Conservation (phyloP, 164 flowering plant species). For the Nymphaea colorata region DNA sequence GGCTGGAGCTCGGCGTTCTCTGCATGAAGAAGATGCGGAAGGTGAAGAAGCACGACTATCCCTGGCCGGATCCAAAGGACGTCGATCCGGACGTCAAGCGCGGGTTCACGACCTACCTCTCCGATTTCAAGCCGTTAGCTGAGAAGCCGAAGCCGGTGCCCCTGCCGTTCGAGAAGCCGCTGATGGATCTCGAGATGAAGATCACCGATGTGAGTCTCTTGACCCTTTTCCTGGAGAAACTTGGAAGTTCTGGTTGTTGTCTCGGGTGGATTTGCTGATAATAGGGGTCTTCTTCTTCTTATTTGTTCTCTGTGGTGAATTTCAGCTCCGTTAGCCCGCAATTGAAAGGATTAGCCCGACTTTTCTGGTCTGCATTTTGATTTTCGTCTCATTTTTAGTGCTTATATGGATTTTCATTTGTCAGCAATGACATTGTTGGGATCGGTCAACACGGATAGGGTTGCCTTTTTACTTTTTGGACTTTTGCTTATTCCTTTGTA, state of each 20-base stretch:
- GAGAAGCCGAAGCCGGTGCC: slow-evolving; percentile 28
- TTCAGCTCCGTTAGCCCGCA: not conserved
- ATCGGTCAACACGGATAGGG: no score
- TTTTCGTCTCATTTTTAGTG: no score
- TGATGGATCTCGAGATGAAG: slow-evolving; percentile 20
- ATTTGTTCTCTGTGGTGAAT: not conserved
- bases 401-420: no score
- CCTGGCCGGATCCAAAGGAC: slow-evolving; percentile 15
- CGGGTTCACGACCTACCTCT: slow-evolving; percentile 15
- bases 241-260: not conserved
- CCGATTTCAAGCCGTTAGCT: slow-evolving; percentile 17
- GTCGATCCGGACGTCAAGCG: slow-evolving; percentile 14
- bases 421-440: no score
- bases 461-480: no score
- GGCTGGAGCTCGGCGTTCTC: slow-evolving; percentile 2
- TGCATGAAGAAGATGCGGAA: slow-evolving; percentile 10
- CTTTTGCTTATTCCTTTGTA: not conserved
- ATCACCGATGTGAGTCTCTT: slow-evolving; percentile 12
- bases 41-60: slow-evolving; percentile 18
- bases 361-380: not conserved
- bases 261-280: not conserved
- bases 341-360: not conserved
- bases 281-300: not conserved
- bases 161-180: slow-evolving; percentile 26
- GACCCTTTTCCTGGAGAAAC: not conserved